Evolutionary conservation across 345 rosid genomes (phyloP), one percentile per base, ranked within the genome.

Genomic region (Brassica nigra): DNA sequence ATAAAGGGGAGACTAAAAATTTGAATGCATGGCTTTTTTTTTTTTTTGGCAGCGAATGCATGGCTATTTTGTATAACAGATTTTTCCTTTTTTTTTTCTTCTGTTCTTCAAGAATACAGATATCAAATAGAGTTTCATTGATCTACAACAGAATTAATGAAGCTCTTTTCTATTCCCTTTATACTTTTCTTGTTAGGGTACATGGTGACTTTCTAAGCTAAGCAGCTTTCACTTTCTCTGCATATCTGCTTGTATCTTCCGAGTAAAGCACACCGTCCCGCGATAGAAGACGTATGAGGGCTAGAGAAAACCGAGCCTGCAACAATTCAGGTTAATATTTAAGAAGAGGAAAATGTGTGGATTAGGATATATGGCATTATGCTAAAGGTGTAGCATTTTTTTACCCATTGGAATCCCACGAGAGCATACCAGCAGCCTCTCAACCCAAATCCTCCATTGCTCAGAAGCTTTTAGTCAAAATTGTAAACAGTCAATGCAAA

Each of bases 371-470:
- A 44, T 67, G 65, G 75, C 61, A 15, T 65, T 49, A 49, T 66
- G 71, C 34, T 15, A 55, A 30, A 28, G 44, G 65, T 8, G 23
- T 65, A 57, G 71, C 14, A 68, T n/a, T 8, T 14, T n/a, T 84
- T 83, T 90, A 91, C 97, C 97, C 90, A 90, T 76, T 87, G 97
- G 78, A 92, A 92, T 71, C 90, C 94, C 12, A 87, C 83, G 27
- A 91, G 89, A 6, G 86, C 80, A 10, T 57, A 89, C 97, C 96
- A 90, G 83, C 90, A 89, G 75, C 91, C 92, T 42, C 84, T 75
- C 82, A 91, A 83, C 33, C 97, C 96, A 34, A 81, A 88, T 55
- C 92, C 94, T 82, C 78, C 84, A 23, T 83, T 84, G 78, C 83
- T 85, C 75, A 84, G 84, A 64, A 89, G 64, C 97, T 90, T 23